Base-by-base conservation (phyloP, 495 filamentous ascomycete species). In the Penicillium tannophilum region DNA sequence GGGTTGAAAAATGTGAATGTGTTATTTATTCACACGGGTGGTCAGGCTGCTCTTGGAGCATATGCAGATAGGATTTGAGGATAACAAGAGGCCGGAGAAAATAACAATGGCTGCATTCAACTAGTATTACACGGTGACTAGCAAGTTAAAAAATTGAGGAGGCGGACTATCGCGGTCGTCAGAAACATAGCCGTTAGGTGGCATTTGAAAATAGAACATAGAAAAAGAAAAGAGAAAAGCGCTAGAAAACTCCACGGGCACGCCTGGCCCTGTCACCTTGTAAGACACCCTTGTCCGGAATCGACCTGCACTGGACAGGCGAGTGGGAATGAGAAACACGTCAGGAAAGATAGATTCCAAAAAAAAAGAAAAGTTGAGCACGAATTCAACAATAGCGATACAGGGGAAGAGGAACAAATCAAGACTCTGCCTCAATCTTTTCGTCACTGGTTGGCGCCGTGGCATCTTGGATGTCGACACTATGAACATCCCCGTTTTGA, bases 11-110 rank as follows among this genome's bases (percentile, higher is more conserved):
- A 62, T 23, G 63, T 72, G 1, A 76, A 77, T 69, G 69, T 64
- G 20, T 55, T 77, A 26, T 76, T 77, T 41, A 72, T 77, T 42
- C 75, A 77, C 59, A 77, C 75, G 0, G 75, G 75, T 8, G 75
- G 75, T n/a, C 75, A 76, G 58, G 62, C 72, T 48, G 69, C 72
- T 0, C 19, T 76, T 14, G 60, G 68, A 12, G 75, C 75, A 28
- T 76, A 77, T 54, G 67, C 39, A 17, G 39, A 63, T 47, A 47
- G 4, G 68, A 73, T 56, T 30, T 66, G 43, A 44, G 52, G 19
- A 67, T 28, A 59, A 20, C 16, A 44, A 46, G 10, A 12, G 4
- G 43, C 8, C 10, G 43, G 28, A 7, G 1, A 28, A 36, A 41
- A 10, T 41, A 36, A 0, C 62, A 56, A 63, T 10, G 55, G 52